Evolutionary conservation across 148 eudicot species (phyloP).

Genomic region (Vaccinium myrtillus): DNA sequence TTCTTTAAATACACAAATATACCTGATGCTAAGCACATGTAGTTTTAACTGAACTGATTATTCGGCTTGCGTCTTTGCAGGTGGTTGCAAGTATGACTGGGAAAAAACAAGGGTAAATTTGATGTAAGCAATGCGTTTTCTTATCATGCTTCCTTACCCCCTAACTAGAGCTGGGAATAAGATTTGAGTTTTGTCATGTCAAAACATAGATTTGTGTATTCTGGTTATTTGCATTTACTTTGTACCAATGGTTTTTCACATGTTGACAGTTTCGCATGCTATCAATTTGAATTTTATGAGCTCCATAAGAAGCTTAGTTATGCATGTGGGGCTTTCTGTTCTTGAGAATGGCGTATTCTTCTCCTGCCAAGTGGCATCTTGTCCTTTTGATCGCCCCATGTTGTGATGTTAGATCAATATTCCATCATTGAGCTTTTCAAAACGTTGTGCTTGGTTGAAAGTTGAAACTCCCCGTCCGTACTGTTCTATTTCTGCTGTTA

Average conservation of each 20-base stretch:
- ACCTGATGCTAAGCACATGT: not conserved
- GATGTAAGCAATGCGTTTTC: slow-evolving; percentile 17
- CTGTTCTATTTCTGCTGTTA: not conserved
- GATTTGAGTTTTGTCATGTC: slow-evolving; percentile 4
- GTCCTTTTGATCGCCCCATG: not conserved
- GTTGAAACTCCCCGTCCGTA: not conserved
- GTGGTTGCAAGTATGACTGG: slow-evolving; percentile 84
- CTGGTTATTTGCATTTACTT: slow-evolving; percentile 6
- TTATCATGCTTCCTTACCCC: not conserved
- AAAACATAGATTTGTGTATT: not conserved
- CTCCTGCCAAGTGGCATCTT: not conserved
- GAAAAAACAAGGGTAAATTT: slow-evolving; percentile 41
- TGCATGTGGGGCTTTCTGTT: not conserved
- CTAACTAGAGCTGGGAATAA: slow-evolving; percentile 20
- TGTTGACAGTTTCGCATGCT: not conserved
- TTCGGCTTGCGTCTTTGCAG: slow-evolving; percentile 36
- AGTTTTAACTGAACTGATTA: not conserved
- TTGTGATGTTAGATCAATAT: not conserved
- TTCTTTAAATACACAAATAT: not conserved
- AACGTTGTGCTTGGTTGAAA: not conserved
- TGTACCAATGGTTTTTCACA: not conserved
- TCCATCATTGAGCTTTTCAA: not conserved
- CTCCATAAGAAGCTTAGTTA: not conserved
- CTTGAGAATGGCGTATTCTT: not conserved
- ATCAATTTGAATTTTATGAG: not conserved